phyloP scores from a whole-genome alignment of 176 grass and related monocot genomes.

The Pontederia paniculata region DNA sequence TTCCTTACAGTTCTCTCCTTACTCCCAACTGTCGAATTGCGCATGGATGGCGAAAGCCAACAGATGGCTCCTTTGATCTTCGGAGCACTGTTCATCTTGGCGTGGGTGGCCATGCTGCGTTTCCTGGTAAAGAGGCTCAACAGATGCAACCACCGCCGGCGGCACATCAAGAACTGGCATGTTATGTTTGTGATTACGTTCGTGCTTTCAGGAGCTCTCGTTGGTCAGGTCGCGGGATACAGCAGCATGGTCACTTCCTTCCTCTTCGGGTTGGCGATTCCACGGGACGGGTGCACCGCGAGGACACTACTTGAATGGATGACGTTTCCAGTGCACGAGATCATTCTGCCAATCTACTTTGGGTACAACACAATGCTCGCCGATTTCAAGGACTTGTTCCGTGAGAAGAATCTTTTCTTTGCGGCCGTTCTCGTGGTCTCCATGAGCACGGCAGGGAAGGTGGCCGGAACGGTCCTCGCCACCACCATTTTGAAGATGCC shows the following conservation, averaged over 20 bases:
- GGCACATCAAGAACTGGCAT: constrained; percentile 39
- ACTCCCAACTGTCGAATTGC: neutral
- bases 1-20: constrained; percentile 11
- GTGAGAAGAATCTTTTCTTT: neutral
- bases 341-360: constrained; percentile 64
- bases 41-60: neutral
- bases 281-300: constrained; percentile 43
- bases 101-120: neutral
- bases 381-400: constrained; percentile 23
- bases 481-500: constrained; percentile 20
- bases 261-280: constrained; percentile 46
- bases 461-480: constrained; percentile 37
- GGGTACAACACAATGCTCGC: constrained; percentile 26
- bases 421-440: constrained; percentile 15
- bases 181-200: constrained; percentile 26
- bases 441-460: constrained; percentile 40
- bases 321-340: constrained; percentile 39
- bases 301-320: constrained; percentile 46
- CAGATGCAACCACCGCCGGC: constrained; percentile 14
- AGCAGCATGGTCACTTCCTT: constrained; percentile 43
- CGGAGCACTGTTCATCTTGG: neutral
- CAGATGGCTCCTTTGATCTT: neutral
- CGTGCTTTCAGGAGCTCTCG: constrained; percentile 16
- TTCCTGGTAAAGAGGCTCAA: constrained; percentile 19
- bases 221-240: constrained; percentile 24